Base-by-base conservation (phyloP, 1,139 yeast genomes). In the Suhomyces yuchorum region DNA sequence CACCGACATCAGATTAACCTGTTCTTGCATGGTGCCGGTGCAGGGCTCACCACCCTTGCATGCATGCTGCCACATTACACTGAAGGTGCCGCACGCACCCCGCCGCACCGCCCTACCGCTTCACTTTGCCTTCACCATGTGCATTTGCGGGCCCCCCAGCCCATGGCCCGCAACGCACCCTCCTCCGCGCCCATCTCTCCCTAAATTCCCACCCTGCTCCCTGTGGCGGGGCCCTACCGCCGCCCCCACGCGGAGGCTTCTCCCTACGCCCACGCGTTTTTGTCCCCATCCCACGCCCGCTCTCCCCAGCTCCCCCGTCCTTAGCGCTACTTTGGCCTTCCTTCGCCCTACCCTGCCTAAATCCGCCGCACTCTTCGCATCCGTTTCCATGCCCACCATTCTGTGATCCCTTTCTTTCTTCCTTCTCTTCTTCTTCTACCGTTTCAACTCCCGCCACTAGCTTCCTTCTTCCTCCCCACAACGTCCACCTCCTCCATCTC, bases 321-420 rank as follows among this genome's bases (percentile, higher is more conserved):
- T 18, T 26, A 14, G 26, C 37, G n/a, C 30, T 26, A 26, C 30
- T 7, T 17, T 30, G 30, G 23, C 23, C 23, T 24, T 24, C 28
- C 28, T 24, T 24, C 28, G 12, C 28, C 30, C 18, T 14, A 5
- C 34, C 34, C 34, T 30, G 34, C 11, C 34, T 30, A 30, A 30
- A 15, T 30, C 41, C 26, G 23, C 41, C 33, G 40, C 40, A 37
- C 41, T 39, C 46, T 43, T 22, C 46, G 42, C 38, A 39, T 37
- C 48, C 44, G 42, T 24, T 37, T 22, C 40, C 43, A 24, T 40
- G 40, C 44, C 40, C 43, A 44, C 43, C 43, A 28, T 30, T 39
- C 33, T 37, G 19, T 30, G 37, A 41, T 45, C 48, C 44, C 42
- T 38, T 33, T 18, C 40, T 15, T 15, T 42, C 43, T 22, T 41